Conservation (phyloP, 768 basidiomycete species). For the Leccinum fibrillosum region DNA sequence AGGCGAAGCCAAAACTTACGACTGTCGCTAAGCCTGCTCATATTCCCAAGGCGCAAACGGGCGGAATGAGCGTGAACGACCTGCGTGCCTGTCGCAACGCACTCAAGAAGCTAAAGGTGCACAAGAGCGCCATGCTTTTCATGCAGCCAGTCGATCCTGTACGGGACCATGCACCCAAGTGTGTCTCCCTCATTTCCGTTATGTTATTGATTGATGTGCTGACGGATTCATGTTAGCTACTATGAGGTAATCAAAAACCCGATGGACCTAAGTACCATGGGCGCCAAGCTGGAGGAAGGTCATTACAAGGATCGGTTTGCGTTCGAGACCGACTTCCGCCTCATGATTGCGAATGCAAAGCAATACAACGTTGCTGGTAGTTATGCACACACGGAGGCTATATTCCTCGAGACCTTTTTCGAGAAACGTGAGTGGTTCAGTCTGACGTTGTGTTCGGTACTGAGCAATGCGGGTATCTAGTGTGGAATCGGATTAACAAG, state of each 20-base stretch:
- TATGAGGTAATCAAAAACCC: slow-evolving; percentile 88
- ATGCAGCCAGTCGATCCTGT: slow-evolving; percentile 95
- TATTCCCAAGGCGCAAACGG: slow-evolving; percentile 66
- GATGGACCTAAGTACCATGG: slow-evolving; percentile 92
- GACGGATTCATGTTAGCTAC: slow-evolving; percentile 53
- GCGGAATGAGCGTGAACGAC: slow-evolving; percentile 77
- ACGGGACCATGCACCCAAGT: slow-evolving; percentile 87
- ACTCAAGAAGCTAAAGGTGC: slow-evolving; percentile 53
- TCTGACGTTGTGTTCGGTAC: not conserved
- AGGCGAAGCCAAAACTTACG: slow-evolving; percentile 23
- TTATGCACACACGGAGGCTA: slow-evolving; percentile 72
- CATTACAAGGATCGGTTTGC: slow-evolving; percentile 81
- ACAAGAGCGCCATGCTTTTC: slow-evolving; percentile 59
- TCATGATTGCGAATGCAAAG: slow-evolving; percentile 87
- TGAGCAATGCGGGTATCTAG: slow-evolving; percentile 37
- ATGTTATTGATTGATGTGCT: not conserved
- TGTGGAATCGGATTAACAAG: slow-evolving; percentile 86
- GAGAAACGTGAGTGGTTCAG: slow-evolving; percentile 68
- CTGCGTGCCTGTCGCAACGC: slow-evolving; percentile 71
- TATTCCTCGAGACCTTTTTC: slow-evolving; percentile 75
- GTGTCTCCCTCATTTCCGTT: slow-evolving; percentile 1
- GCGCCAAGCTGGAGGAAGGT: slow-evolving; percentile 81
- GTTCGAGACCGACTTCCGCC: slow-evolving; percentile 82
- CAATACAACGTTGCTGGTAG: slow-evolving; percentile 74
- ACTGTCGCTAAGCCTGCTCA: slow-evolving; percentile 40